Evolutionary conservation across 2,329 filamentous ascomycete species (phyloP), one percentile per base, ranked within the genome.

Genomic region (Furcasterigmium furcatum): DNA sequence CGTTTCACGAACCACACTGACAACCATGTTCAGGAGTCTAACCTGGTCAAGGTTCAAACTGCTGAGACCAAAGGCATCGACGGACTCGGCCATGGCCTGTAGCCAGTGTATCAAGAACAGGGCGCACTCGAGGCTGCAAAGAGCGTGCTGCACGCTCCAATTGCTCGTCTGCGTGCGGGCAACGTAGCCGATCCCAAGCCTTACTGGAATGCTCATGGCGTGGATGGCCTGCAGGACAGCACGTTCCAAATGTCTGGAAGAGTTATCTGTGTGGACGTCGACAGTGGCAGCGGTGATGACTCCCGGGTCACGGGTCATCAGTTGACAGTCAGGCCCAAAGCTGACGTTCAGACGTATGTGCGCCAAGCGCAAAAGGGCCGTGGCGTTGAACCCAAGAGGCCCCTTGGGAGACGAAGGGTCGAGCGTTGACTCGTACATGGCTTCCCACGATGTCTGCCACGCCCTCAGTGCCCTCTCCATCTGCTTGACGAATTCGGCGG

Each of bases 101-200:
- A 68, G 59, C 72, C 72, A 76, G 46, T 71, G 67, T 38, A 61
- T 67, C 2, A 74, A 57, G 5, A 74, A 49, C 2, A 74, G 54
- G 1, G 76, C 74, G 45, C 75, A 79, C 52, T 78, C 74, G 14
- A 79, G 57, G 47, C 71, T 76, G 58, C 73, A 77, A 6, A 79
- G 60, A 1, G 73, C 74, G 52, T 79, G 76, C 51, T 78, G 73
- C 22, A 79, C 73, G 30, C 71, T 74, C 76, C 76, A 79, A 54
- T 76, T 73, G 45, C 76, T 72, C 2, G 73, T 76, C 54, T 77
- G 74, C 2, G 71, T 76, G 38, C 66, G 65, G 4, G 75, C 73
- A 30, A 79, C 74, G 42, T 76, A 76, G 41, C 73, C 68, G 41
- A 79, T 71, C 2, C 76, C 76, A 9, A 79, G 64, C 34, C 74